phyloP scores from a whole-genome alignment of 768 basidiomycete species.

The Amanita pallidorosea region DNA sequence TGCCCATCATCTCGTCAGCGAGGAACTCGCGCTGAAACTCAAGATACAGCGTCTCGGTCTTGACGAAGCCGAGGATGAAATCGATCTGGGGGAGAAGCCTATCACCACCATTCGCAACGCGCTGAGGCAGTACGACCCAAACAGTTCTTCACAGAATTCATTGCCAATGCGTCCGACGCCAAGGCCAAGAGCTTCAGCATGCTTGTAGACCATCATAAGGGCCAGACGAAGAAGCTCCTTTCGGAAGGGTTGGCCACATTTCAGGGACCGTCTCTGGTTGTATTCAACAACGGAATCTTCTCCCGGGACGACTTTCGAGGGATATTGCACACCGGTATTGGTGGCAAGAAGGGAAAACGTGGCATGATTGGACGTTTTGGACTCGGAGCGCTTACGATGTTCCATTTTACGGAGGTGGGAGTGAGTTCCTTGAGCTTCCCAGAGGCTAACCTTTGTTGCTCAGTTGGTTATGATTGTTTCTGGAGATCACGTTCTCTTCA shows the following conservation, averaged over 20 bases:
- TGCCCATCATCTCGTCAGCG: slow-evolving; percentile 21
- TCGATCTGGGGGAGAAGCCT: slow-evolving; percentile 33
- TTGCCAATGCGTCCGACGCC: slow-evolving; percentile 46
- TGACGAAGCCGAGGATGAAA: slow-evolving; percentile 17
- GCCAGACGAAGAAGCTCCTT: slow-evolving; percentile 13
- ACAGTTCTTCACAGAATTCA: slow-evolving; percentile 36
- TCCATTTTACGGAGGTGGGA: slow-evolving; percentile 38
- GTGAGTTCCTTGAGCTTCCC: not conserved
- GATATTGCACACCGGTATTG: slow-evolving; percentile 31
- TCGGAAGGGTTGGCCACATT: slow-evolving; percentile 24
- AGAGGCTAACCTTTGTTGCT: not conserved
- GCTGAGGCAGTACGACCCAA: slow-evolving; percentile 28
- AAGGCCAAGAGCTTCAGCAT: slow-evolving; percentile 31
- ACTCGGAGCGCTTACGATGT: slow-evolving; percentile 40
- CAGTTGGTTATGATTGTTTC: slow-evolving; percentile 26
- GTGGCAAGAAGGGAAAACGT: slow-evolving; percentile 26
- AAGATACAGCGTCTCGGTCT: slow-evolving; percentile 23
- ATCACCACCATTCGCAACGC: slow-evolving; percentile 30
- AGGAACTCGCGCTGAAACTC: slow-evolving; percentile 19
- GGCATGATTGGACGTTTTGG: slow-evolving; percentile 43
- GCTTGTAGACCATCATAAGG: slow-evolving; percentile 22
- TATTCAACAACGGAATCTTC: slow-evolving; percentile 35
- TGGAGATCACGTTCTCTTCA: slow-evolving; percentile 20
- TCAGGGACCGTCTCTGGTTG: slow-evolving; percentile 24
- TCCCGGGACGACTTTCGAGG: slow-evolving; percentile 32